phyloP scores from a whole-genome alignment of 495 filamentous ascomycete species.

The Baudoinia panamericana region DNA sequence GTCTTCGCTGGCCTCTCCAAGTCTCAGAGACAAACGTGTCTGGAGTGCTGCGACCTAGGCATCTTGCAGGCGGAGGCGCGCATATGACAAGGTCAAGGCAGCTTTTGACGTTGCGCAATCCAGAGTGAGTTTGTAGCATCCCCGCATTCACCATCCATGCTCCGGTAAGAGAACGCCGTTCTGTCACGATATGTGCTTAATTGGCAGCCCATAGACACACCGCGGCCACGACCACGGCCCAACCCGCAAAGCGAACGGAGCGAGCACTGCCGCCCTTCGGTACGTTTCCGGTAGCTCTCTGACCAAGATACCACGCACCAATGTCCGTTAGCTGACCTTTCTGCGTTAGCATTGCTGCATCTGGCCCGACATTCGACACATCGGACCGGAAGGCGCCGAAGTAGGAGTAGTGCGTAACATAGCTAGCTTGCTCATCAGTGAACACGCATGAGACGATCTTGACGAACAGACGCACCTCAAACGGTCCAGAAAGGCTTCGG shows the following conservation, averaged over 20 bases:
- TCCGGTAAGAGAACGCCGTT: no score
- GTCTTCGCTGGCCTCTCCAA: no score
- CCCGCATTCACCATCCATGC: no score
- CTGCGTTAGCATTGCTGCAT: conserved; percentile 49
- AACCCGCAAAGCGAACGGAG: conserved; percentile 4
- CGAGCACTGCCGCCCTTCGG: conserved; percentile 18
- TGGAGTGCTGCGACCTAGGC: no score
- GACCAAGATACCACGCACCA: conserved; percentile 60
- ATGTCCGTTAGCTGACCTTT: conserved; percentile 55
- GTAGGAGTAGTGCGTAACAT: conserved; percentile 50
- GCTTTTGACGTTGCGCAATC: no score
- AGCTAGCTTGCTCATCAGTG: no score
- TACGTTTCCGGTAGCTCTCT: conserved; percentile 35
- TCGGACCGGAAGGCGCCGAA: conserved; percentile 59
- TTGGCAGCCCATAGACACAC: no score
- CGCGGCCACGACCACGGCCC: conserved; percentile 2
- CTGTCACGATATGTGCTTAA: no score
- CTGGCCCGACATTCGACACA: conserved; percentile 55
- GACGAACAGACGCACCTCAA: conserved; percentile 5
- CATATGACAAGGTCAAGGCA: no score
- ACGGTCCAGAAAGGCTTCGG: conserved; percentile 48
- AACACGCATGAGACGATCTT: background rate
- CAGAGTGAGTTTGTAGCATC: no score
- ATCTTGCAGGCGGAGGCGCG: no score
- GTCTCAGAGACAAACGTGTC: no score